Base-by-base conservation (phyloP, 495 filamentous ascomycete species). In the Hypoxylon fragiforme region DNA sequence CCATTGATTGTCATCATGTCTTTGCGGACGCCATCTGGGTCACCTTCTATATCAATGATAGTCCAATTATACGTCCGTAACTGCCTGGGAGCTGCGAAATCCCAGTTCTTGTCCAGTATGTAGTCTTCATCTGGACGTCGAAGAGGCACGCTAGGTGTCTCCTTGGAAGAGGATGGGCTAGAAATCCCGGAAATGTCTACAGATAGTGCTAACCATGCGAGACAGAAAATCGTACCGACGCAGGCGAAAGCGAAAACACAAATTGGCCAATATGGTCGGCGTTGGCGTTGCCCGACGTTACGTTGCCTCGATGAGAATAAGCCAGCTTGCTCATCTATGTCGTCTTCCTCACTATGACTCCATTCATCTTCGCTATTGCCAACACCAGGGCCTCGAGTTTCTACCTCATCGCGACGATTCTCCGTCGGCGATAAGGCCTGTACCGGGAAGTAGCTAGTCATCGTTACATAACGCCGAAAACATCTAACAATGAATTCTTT, bases 1-100 rank as follows among this genome's bases (percentile, higher is more conserved):
- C 73, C 75, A 55, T 82, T 77, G 57, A 82, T 76, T 2, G 67
- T 62, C 34, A 78, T 66, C 73, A 81, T 75, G 15, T 65, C 71
- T 19, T 79, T 72, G 21, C 59, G 71, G 11, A 82, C 69, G n/a
- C 76, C 75, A 63, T 84, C 81, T 2, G 82, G 81, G 42, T 75
- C 77, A 19, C 70, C 73, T 15, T 74, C 72, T 28, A 70, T 69
- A 37, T 81, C 77, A n/a, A 66, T 44, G 34, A 82, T 73, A 6
- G 58, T 73, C 76, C 75, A 82, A 50, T 74, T 56, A 50, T 78
- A 82, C 44, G 72, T 67, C 45, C 79, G 66, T 7, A 65, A 66
- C 40, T 69, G 72, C 3, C 70, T 71, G 20, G 60, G 42, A 6
- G 70, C 66, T 7, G 62, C 26, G 49, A 73, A 76, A 37, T 81